Evolutionary conservation across 2,329 filamentous ascomycete species (phyloP).

Genomic region (Fusarium lateritium): DNA sequence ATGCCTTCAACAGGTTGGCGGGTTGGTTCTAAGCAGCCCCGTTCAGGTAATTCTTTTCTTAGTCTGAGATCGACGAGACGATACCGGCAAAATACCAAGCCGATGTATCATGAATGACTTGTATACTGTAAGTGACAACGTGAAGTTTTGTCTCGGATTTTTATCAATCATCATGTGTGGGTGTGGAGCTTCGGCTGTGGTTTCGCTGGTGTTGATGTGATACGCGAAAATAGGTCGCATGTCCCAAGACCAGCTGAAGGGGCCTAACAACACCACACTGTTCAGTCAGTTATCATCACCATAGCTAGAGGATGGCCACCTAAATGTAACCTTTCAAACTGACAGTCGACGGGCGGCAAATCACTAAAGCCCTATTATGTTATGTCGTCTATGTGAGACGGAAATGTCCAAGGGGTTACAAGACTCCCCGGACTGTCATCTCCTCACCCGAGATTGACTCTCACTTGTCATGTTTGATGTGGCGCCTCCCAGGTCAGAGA

Average conservation of each 20-base stretch:
- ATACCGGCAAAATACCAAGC: slow-evolving; percentile 6
- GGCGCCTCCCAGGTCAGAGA: slow-evolving; percentile 7
- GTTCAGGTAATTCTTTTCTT: slow-evolving; percentile 6
- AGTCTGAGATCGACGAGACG: slow-evolving; percentile 8
- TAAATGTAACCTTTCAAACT: slow-evolving; percentile 16
- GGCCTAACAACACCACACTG: slow-evolving; percentile 28
- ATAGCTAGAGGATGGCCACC: slow-evolving; percentile 17
- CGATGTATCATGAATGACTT: slow-evolving; percentile 15
- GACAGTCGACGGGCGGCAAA: slow-evolving; percentile 34
- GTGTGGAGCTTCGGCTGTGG: slow-evolving; percentile 24
- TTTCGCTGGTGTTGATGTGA: slow-evolving; percentile 25
- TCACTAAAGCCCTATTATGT: slow-evolving; percentile 4
- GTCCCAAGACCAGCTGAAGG: slow-evolving; percentile 24
- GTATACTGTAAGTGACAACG: background rate
- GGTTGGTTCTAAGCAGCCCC: slow-evolving; percentile 5
- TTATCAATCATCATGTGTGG: slow-evolving; percentile 8
- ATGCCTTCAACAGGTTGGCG: slow-evolving; percentile 41
- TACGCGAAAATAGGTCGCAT: slow-evolving; percentile 33
- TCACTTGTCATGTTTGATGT: slow-evolving; percentile 33
- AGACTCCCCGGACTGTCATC: slow-evolving; percentile 39
- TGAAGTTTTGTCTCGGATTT: slow-evolving; percentile 5
- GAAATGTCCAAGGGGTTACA: slow-evolving; percentile 13
- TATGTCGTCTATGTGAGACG: slow-evolving; percentile 23
- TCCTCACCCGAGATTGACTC: slow-evolving; percentile 26
- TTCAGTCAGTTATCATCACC: slow-evolving; percentile 16